phyloP scores from a whole-genome alignment of 1,139 yeast species.

The Pichia inconspicua region DNA sequence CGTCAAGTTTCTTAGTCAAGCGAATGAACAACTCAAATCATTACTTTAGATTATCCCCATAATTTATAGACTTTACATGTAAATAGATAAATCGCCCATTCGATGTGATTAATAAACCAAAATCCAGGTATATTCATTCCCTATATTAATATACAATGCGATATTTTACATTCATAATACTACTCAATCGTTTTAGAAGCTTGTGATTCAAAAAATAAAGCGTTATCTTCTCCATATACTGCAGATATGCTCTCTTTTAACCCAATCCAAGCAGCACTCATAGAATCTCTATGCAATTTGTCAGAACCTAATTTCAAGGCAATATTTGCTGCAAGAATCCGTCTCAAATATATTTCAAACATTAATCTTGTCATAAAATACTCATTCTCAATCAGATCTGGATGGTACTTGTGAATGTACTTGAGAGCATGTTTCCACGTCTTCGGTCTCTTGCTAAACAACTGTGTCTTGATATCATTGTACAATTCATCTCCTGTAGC shows the following conservation, averaged over 20 bases:
- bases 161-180: neutral
- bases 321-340: conserved; percentile 23
- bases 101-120: too few relatives aligned
- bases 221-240: conserved; percentile 22
- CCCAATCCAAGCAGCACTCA: conserved; percentile 11
- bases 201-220: conserved; percentile 14
- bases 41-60: conserved; percentile 1
- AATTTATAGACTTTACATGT: neutral
- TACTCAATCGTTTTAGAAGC: neutral
- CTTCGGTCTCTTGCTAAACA: conserved; percentile 13
- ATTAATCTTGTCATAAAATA: conserved; percentile 20
- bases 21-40: conserved; percentile 15
- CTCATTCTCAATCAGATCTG: conserved; percentile 20
- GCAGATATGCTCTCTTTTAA: conserved; percentile 13
- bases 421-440: conserved; percentile 15
- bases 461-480: conserved; percentile 11
- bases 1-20: conserved; percentile 16
- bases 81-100: too few relatives aligned
- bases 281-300: conserved; percentile 14
- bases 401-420: conserved; percentile 10
- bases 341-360: conserved; percentile 24
- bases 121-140: too few relatives aligned
- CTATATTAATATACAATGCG: neutral
- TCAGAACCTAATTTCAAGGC: conserved; percentile 21
- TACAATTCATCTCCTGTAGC: conserved; percentile 23